Conservation (phyloP, 2,329 filamentous ascomycete genomes). For the Leptographium procerum region DNA sequence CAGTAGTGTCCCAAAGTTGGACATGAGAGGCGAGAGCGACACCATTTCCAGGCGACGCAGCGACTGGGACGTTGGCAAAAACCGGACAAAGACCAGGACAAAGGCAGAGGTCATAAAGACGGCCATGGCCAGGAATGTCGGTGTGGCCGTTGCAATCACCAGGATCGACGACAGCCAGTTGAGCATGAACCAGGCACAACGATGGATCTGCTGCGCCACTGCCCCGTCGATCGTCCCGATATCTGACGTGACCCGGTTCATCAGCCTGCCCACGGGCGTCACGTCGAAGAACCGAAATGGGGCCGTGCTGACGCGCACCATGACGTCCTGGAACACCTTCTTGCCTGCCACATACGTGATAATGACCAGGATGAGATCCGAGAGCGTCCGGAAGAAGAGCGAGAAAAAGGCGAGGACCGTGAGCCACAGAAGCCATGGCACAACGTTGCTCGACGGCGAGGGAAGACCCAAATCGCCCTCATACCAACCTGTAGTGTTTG, state of each 20-base stretch:
- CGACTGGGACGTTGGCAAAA: slow-evolving; percentile 73
- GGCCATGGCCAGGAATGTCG: slow-evolving; percentile 64
- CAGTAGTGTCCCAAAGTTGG: slow-evolving; percentile 80
- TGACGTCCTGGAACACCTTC: slow-evolving; percentile 60
- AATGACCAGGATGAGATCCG: slow-evolving; percentile 58
- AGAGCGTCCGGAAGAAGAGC: slow-evolving; percentile 46
- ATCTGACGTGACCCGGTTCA: slow-evolving; percentile 86
- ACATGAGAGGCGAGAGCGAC: slow-evolving; percentile 77
- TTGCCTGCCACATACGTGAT: slow-evolving; percentile 72
- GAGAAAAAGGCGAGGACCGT: slow-evolving; percentile 52
- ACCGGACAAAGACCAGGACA: slow-evolving; percentile 61
- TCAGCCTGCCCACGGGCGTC: slow-evolving; percentile 77
- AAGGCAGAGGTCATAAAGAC: slow-evolving; percentile 56
- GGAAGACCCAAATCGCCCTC: slow-evolving; percentile 40
- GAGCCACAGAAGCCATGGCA: slow-evolving; percentile 65
- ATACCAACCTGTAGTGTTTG: slow-evolving; percentile 12
- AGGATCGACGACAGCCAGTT: slow-evolving; percentile 61
- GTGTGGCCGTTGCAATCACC: slow-evolving; percentile 71
- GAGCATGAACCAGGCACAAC: slow-evolving; percentile 58
- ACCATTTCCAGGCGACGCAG: slow-evolving; percentile 80
- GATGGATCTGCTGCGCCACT: slow-evolving; percentile 63
- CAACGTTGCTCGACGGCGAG: slow-evolving; percentile 52
- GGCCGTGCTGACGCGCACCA: slow-evolving; percentile 63
- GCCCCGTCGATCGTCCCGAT: slow-evolving; percentile 82
- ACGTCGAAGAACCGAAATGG: slow-evolving; percentile 87